Evolutionary conservation across 495 filamentous ascomycete species (phyloP).

Genomic region (Lentithecium fluviatile): DNA sequence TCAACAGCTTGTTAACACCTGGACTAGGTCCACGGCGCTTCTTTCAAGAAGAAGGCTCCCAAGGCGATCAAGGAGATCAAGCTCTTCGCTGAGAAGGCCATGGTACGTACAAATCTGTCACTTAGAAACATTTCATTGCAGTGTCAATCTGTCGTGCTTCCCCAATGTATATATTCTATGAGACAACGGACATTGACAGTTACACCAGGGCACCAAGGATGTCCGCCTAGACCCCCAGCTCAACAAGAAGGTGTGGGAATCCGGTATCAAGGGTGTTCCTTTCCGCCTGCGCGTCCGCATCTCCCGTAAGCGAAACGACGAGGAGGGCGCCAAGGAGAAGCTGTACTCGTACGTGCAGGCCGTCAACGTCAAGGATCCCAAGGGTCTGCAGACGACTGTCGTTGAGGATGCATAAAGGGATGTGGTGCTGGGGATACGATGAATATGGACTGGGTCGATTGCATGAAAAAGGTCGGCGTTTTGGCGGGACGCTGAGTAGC

Average conservation of each 20-base stretch:
- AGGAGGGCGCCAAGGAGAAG: conserved; percentile 97
- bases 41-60: conserved; percentile 99
- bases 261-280: conserved; percentile 95
- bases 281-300: conserved; percentile 96
- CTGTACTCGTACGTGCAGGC: conserved; percentile 99
- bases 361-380: conserved; percentile 97
- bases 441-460: not conserved
- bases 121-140: not conserved
- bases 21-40: conserved; percentile 83
- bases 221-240: conserved; percentile 96
- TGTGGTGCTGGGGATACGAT: not conserved
- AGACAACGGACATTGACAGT: conserved; percentile 1
- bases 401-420: conserved; percentile 49
- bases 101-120: conserved; percentile 66
- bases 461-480: conserved; percentile 23
- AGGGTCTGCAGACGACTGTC: conserved; percentile 88
- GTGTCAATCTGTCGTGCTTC: not conserved
- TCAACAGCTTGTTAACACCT: conserved; percentile 31
- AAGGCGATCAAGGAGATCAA: conserved; percentile 99
- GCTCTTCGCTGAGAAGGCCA: conserved; percentile 83
- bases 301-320: conserved; percentile 99
- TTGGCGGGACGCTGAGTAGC: conserved; percentile 24
- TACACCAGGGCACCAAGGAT: conserved; percentile 81
- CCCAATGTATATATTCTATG: not conserved
- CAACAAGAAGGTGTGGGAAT: conserved; percentile 99